These are phyloP conservation scores for Suillus bovinus DNA, from an alignment of 768 basidiomycete genomes.

Conservation along the genomic window DNA sequence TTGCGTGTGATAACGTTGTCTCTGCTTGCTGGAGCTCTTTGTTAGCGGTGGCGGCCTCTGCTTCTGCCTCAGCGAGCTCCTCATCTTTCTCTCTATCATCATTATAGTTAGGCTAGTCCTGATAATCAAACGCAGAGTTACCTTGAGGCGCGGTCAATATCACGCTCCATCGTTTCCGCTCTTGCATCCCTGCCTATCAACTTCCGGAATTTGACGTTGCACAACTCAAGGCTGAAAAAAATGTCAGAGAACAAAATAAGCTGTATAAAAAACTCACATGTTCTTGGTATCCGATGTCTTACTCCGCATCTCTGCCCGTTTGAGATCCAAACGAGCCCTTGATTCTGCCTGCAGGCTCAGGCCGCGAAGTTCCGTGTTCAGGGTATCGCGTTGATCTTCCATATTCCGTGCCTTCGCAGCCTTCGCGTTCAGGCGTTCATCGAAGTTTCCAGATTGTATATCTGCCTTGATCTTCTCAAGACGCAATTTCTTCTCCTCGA, in stretches of 20 bases:
- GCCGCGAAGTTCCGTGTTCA: slow-evolving; percentile 69
- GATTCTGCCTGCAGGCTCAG: slow-evolving; percentile 80
- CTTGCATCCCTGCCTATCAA: slow-evolving; percentile 61
- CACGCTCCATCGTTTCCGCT: slow-evolving; percentile 70
- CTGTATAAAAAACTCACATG: slow-evolving; percentile 47
- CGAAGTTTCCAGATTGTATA: slow-evolving; percentile 60
- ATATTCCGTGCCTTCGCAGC: slow-evolving; percentile 52
- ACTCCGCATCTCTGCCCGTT: slow-evolving; percentile 62
- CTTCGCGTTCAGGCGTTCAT: slow-evolving; percentile 61
- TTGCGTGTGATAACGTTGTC: slow-evolving; percentile 57
- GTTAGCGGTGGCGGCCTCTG: slow-evolving; percentile 43
- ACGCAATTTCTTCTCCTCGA: slow-evolving; percentile 66
- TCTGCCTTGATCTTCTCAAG: slow-evolving; percentile 60
- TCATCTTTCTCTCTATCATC: slow-evolving; percentile 63
- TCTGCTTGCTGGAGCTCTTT: slow-evolving; percentile 64
- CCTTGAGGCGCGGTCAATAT: slow-evolving; percentile 60
- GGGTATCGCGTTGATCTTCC: slow-evolving; percentile 67
- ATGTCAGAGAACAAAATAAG: slow-evolving; percentile 1
- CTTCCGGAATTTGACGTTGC: slow-evolving; percentile 62
- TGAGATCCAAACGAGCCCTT: slow-evolving; percentile 76
- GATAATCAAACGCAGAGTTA: slow-evolving; percentile 35
- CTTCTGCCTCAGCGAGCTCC: slow-evolving; percentile 44
- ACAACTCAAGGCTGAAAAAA: slow-evolving; percentile 58
- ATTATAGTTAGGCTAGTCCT: not conserved
- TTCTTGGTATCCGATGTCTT: slow-evolving; percentile 68